A percentile compares a stretch with the other conserved stretches of the same genome.
Conservation (phyloP, 208 protist species). For the Leishmania braziliensis region DNA sequence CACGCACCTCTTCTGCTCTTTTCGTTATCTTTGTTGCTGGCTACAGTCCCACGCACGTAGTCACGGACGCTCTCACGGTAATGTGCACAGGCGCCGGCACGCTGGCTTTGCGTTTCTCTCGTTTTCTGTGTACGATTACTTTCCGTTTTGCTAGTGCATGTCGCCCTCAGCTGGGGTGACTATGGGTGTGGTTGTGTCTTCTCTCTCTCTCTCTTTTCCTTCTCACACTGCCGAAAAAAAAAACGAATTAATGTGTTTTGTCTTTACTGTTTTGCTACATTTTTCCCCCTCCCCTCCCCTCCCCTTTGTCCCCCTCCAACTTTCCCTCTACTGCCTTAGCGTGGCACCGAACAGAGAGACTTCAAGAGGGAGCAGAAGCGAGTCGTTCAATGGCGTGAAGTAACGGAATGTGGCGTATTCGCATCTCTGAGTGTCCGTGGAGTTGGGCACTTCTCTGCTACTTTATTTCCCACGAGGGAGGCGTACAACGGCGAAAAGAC, state of each 20-base stretch:
- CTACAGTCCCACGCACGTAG: background rate
- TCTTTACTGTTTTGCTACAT: background rate
- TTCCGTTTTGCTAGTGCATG: background rate
- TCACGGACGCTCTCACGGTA: too few species aligned
- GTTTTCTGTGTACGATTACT: background rate
- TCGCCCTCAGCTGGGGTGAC: background rate
- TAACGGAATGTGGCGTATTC: background rate
- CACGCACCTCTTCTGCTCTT: background rate
- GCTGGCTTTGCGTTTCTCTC: too few species aligned
- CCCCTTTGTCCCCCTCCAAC: background rate
- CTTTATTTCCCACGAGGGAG: background rate
- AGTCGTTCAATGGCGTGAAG: background rate
- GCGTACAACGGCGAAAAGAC: background rate
- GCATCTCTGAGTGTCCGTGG: background rate
- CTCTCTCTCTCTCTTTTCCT: constrained; percentile 7
- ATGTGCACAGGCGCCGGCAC: background rate
- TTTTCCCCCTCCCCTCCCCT: background rate
- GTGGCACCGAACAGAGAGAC: background rate
- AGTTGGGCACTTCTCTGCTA: background rate
- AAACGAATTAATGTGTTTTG: background rate
- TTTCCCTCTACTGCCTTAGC: background rate
- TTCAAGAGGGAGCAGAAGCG: background rate
- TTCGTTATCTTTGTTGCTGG: background rate
- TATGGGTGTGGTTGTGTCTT: background rate
- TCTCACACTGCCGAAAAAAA: background rate